Base-by-base conservation (phyloP, 2,329 filamentous ascomycete species). In the Trematosphaeria pertusa region DNA sequence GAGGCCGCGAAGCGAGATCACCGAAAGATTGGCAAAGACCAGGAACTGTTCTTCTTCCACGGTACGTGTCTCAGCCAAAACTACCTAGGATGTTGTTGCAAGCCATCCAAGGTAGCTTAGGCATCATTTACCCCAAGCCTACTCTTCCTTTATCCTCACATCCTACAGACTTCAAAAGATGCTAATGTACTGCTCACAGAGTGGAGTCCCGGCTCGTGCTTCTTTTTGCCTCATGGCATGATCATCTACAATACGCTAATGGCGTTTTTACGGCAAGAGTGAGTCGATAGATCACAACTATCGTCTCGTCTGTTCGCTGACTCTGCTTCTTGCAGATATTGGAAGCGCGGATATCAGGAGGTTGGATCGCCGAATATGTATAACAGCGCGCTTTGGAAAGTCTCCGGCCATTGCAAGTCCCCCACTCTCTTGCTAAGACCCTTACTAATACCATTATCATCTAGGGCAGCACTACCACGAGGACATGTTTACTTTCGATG, bases 1-100 rank as follows among this genome's bases (percentile, higher is more conserved):
- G 94, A 99, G 76, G 94, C 94, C n/a, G 93, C 94, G 52, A 96
- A 96, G 81, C 87, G 94, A 55, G 94, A 97, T 67, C 94, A 99
- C 71, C 83, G 93, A 58, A 91, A 89, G 76, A 92, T 99, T 59
- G 94, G 92, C 56, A 89, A 87, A 69, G 92, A 97, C 54, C 94
- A 99, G 73, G 93, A 97, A 70, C 85, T 99, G 7, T 99, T 96
- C 81, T 95, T 97, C 80, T 99, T 97, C 78, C 87, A 95, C 66
- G 89, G n/a, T n/a, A n/a, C n/a, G n/a, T n/a, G n/a, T n/a, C n/a
- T n/a, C n/a, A n/a, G n/a, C n/a, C n/a, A n/a, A n/a, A n/a, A n/a
- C n/a, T n/a, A n/a, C n/a, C n/a, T n/a, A n/a, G n/a, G n/a, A n/a
- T n/a, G n/a, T n/a, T n/a, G n/a, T n/a, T n/a, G n/a, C n/a, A n/a